phyloP scores from a whole-genome alignment of 1,284 basidiomycete genomes.

The Dichomitus squalens region DNA sequence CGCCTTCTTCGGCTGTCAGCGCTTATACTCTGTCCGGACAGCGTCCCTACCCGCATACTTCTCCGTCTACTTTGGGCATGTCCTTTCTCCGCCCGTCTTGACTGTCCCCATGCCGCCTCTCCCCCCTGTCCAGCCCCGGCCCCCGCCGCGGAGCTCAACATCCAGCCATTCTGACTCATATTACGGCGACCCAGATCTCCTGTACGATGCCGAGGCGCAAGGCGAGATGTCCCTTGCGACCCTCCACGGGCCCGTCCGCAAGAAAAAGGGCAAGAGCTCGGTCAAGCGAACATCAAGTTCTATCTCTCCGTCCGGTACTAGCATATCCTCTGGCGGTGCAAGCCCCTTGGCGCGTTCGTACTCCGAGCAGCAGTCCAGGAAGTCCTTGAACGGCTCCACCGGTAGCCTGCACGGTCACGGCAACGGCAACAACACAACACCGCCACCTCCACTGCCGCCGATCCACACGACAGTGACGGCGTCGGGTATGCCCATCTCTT shows the following conservation, averaged over 20 bases:
- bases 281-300: constrained; percentile 2
- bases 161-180: constrained; percentile 13
- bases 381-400: neutral
- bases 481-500: neutral
- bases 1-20: neutral
- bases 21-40: constrained; percentile 26
- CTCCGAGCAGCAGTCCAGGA: constrained; percentile 1
- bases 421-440: neutral
- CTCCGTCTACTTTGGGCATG: constrained; percentile 67
- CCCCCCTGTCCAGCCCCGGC: constrained; percentile 53
- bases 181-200: constrained; percentile 2
- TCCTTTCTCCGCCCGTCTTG: constrained; percentile 58
- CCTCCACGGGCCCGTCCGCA: constrained; percentile 5
- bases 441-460: neutral
- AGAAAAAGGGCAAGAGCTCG: neutral
- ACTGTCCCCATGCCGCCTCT: constrained; percentile 70
- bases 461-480: neutral
- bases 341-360: constrained; percentile 11
- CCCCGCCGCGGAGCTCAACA: constrained; percentile 9
- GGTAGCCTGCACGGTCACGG: neutral
- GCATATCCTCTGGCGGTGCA: neutral
- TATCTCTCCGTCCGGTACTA: neutral
- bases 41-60: constrained; percentile 70
- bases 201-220: constrained; percentile 1
- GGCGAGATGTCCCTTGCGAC: constrained; percentile 16